phyloP scores from a whole-genome alignment of 768 basidiomycete genomes.

The Boletus eberwhitei region DNA sequence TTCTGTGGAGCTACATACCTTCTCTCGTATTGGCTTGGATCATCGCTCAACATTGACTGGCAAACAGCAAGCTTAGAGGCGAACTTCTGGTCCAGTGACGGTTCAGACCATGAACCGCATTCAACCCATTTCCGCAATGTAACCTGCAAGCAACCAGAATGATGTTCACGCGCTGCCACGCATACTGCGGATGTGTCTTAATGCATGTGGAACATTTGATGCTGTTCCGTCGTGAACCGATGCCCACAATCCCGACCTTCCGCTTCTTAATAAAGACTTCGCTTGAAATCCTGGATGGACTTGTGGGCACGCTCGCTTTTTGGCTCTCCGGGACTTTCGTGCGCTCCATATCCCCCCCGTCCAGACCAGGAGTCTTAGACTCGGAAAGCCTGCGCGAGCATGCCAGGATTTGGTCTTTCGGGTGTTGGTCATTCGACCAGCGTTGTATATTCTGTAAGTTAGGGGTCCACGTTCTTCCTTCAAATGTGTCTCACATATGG shows the following conservation, averaged over 20 bases:
- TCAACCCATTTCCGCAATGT: background rate
- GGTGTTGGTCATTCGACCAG: background rate
- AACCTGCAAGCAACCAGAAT: background rate
- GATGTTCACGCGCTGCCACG: slow-evolving; percentile 9
- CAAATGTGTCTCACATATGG: background rate
- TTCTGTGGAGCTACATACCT: background rate
- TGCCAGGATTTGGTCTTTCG: background rate
- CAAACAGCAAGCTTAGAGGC: background rate
- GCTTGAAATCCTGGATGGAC: background rate
- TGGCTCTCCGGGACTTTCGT: background rate
- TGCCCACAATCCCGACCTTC: background rate
- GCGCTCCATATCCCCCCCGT: background rate
- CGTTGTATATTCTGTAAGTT: background rate
- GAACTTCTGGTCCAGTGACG: background rate
- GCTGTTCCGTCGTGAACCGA: slow-evolving; percentile 7
- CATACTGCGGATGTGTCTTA: background rate
- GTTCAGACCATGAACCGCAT: background rate
- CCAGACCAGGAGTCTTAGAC: background rate
- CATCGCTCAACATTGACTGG: no score
- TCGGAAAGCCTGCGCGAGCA: background rate
- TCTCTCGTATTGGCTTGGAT: background rate
- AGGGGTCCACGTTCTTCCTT: background rate
- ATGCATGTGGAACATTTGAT: slow-evolving; percentile 7
- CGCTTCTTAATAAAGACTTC: slow-evolving; percentile 7
- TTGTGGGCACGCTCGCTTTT: background rate